Conservation (phyloP, 352 stramenopile genomes). For the Pythium periplocum region DNA sequence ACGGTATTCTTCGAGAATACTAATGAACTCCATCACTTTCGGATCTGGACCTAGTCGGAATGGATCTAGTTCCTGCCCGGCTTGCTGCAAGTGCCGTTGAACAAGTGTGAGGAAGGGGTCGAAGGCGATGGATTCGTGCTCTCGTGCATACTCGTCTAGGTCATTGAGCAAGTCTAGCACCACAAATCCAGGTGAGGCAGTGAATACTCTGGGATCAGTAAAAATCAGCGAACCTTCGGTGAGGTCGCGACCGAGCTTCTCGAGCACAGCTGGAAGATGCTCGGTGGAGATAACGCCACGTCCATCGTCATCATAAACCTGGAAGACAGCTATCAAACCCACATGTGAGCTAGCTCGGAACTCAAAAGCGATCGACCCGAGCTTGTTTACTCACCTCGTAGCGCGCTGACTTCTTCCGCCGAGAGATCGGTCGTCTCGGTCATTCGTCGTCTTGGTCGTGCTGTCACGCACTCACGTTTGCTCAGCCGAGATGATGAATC, state of each 20-base stretch:
- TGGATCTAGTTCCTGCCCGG: conserved; percentile 37
- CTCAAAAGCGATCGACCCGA: too few species aligned
- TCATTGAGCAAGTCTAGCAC: conserved; percentile 59
- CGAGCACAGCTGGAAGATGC: conserved; percentile 66
- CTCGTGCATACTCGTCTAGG: conserved; percentile 49
- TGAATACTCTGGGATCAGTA: too few species aligned
- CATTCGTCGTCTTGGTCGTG: conserved; percentile 16
- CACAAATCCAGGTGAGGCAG: too few species aligned
- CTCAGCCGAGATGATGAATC: background rate
- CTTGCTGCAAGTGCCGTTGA: conserved; percentile 31
- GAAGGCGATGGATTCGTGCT: conserved; percentile 51
- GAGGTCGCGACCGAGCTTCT: conserved; percentile 63
- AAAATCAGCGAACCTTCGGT: conserved; percentile 43
- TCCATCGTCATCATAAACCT: conserved; percentile 65
- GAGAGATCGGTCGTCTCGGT: conserved; percentile 40
- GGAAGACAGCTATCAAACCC: conserved; percentile 51
- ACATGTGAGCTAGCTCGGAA: too few species aligned
- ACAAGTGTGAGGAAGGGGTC: conserved; percentile 64
- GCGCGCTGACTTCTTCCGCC: conserved; percentile 62
- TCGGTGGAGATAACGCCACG: conserved; percentile 54
- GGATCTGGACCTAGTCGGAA: conserved; percentile 71
- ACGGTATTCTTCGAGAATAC: conserved; percentile 92
- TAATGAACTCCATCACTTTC: conserved; percentile 92
- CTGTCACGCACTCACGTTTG: background rate
- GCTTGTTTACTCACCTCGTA: conserved; percentile 37